Conservation (phyloP, 2,329 filamentous ascomycete species). For the Penicillium sp. region DNA sequence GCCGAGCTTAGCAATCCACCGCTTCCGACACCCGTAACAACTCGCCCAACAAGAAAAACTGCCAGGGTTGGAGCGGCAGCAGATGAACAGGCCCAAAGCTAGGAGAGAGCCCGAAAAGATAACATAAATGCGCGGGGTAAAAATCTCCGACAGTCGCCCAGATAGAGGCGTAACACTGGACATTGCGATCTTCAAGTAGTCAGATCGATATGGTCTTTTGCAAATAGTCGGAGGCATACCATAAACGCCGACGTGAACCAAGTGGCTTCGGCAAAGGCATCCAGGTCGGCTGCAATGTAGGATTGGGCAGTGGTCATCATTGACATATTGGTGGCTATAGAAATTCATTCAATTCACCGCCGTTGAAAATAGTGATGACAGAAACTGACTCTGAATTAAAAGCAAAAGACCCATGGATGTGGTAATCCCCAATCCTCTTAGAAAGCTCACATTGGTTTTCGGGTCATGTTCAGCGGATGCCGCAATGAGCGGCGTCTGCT, state of each 20-base stretch:
- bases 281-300: constrained; percentile 66
- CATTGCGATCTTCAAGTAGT: constrained; percentile 47
- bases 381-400: constrained; percentile 22
- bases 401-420: constrained; percentile 25
- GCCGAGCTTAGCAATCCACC: constrained; percentile 68
- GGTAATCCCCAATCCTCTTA: constrained; percentile 14
- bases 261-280: constrained; percentile 65
- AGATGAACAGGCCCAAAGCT: constrained; percentile 57
- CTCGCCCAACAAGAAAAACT: constrained; percentile 64
- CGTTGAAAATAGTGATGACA: not conserved
- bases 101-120: constrained; percentile 57
- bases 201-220: not conserved
- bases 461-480: constrained; percentile 2
- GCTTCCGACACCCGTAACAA: constrained; percentile 62
- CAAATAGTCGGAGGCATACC: constrained; percentile 25
- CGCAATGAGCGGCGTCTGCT: constrained; percentile 16
- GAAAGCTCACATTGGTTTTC: constrained; percentile 2
- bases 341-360: constrained; percentile 1
- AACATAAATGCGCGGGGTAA: constrained; percentile 63
- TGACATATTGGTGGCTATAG: constrained; percentile 63
- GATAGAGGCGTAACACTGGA: constrained; percentile 61
- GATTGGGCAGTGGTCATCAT: constrained; percentile 78
- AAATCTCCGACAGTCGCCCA: constrained; percentile 68
- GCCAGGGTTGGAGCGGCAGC: constrained; percentile 55
- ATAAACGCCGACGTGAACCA: constrained; percentile 81